phyloP scores from a whole-genome alignment of 306 rosid species.

The Parietaria judaica region DNA sequence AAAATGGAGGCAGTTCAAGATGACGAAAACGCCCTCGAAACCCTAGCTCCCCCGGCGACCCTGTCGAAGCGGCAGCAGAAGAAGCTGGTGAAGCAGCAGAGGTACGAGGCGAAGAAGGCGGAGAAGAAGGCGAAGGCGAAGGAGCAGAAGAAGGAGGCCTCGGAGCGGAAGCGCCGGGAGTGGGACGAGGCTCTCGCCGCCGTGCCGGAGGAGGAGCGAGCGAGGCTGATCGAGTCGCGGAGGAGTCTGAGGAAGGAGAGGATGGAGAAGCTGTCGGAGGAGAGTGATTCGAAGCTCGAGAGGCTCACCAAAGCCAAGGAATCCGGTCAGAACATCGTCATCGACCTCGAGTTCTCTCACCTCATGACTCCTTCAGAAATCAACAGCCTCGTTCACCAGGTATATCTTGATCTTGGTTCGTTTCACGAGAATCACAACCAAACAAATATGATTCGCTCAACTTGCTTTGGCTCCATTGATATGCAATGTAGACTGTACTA shows the following conservation, averaged over 20 bases:
- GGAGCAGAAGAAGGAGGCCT: constrained; percentile 49
- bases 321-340: constrained; percentile 63
- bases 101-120: constrained; percentile 65
- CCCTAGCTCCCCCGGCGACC: neutral
- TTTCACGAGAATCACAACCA: too few relatives aligned
- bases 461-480: too few relatives aligned
- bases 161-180: constrained; percentile 66
- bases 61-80: constrained; percentile 69
- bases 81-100: constrained; percentile 61
- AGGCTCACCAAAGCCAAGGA: constrained; percentile 43
- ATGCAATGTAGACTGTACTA: too few relatives aligned
- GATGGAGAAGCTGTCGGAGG: constrained; percentile 58
- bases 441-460: too few relatives aligned
- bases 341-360: constrained; percentile 67
- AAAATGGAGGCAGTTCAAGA: constrained; percentile 24
- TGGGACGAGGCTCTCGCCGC: constrained; percentile 66
- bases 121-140: constrained; percentile 72
- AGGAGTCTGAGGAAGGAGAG: constrained; percentile 61
- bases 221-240: constrained; percentile 58
- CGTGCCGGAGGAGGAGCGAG: constrained; percentile 52
- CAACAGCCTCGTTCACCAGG: constrained; percentile 87
- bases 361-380: constrained; percentile 75
- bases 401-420: constrained; percentile 1
- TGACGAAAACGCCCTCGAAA: constrained; percentile 11
- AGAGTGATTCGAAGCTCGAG: constrained; percentile 45